Evolutionary conservation across 2,329 filamentous ascomycete species (phyloP), one percentile per base, ranked within the genome.

Genomic region (Chalara sp.): DNA sequence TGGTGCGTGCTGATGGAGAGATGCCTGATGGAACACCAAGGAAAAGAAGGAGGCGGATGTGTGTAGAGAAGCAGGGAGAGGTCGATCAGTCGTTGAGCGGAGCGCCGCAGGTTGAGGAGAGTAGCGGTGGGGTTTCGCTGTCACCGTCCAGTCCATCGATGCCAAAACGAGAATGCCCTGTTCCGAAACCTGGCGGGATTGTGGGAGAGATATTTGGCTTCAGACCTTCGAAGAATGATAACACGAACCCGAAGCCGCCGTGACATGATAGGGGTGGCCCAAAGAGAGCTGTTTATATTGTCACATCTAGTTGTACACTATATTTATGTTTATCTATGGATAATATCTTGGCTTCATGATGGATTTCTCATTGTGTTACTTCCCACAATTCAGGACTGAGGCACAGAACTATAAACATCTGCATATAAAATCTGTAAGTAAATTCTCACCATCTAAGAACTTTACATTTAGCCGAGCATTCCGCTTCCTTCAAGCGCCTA

Each of bases 121-220:
- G 41, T 35, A 44, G 44, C 37, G 49, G 53, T 21, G 54, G 54
- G 29, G 37, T 33, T n/a, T 13, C n/a, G 5, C 28, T 10, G 43
- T 29, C 31, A 21, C 33, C 29, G 59, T 63, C 49, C 62, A 7
- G 32, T 10, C 10, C 6, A 6, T 7, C 44, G 32, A 48, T 28
- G n/a, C 33, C 70, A 44, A 76, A 76, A 63, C 79, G 89, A 62
- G 89, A 95, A 66, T 99, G 93, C 65, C 93, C 93, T 0, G 83
- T 99, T 10, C 93, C 93, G 5, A 96, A 96, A 69, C 92, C 93
- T 0, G 77, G 82, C 32, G 91, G 90, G 3, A 70, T 90, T 33
- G 70, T 95, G 44, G 88, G 87, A 10, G 80, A 87, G 63, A 74
- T 92, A 71, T 89, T 59, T 70, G 61, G 63, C 12, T 61, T 65